Base-by-base conservation (phyloP, 768 basidiomycete species). In the Trametes cinnabarina region DNA sequence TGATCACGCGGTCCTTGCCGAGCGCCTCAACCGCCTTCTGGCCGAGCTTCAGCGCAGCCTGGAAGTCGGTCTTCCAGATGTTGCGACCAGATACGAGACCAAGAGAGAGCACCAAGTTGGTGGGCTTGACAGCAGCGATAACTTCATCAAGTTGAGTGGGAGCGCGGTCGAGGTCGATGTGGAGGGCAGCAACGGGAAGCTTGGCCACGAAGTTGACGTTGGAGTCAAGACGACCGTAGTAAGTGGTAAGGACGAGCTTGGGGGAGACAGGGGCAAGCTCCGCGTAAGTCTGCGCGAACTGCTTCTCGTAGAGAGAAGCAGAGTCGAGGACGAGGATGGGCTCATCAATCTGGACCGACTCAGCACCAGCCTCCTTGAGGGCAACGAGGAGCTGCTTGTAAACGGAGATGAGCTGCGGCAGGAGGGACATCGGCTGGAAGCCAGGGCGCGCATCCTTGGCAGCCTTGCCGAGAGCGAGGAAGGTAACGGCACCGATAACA, bases 21-120 rank as follows among this genome's bases (percentile, higher is more conserved):
- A 98, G 87, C 40, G 78, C 79, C 51, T 86, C 84, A 66, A 97
- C 78, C 46, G 92, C 94, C 73, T 87, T 89, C 78, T 95, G 87
- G 55, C 83, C 92, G 46, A 84, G 76, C 72, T 87, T 87, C 76
- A 94, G 82, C 57, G 92, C 87, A 53, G 84, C 86, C 62, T 81
- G 78, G 67, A 98, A 87, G 76, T 98, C 95, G 62, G 85, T 88
- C 86, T 98, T 99, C 97, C 97, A 99, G 79, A 99, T 92, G 82
- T 98, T 98, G 72, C 97, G 94, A 53, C 97, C 97, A 43, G 97
- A 98, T 63, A 99, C 91, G 61, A 98, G 73, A 76, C 97, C 97
- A 62, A 98, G 87, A 39, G 97, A 98, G 51, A 99, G 83, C 63
- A 87, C 70, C 62, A 94, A 82, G 68, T 74, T 76, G 64, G 93